These are phyloP conservation scores for Pseudohyphozyma bogoriensis DNA, from an alignment of 768 basidiomycete genomes.

Conservation along the genomic window DNA sequence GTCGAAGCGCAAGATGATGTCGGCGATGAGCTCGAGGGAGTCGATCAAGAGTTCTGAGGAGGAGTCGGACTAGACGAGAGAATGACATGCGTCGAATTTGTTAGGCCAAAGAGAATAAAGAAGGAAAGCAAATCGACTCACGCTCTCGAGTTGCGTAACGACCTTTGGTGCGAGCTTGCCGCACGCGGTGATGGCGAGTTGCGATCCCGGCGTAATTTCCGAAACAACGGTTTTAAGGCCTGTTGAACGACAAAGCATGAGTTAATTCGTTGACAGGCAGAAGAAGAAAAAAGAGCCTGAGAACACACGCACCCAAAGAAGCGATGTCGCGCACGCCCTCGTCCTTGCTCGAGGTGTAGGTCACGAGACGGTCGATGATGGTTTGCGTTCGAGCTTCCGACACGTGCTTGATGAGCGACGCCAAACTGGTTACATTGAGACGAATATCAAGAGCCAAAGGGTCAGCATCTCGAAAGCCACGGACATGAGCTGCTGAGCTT, in stretches of 20 bases:
- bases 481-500: neutral
- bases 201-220: constrained; percentile 73
- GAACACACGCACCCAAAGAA: constrained; percentile 56
- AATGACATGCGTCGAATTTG: neutral
- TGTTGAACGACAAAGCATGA: constrained; percentile 34
- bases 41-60: constrained; percentile 39
- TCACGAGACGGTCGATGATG: constrained; percentile 81
- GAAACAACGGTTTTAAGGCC: constrained; percentile 91
- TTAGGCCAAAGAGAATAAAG: neutral
- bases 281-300: neutral
- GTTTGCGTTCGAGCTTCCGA: constrained; percentile 69
- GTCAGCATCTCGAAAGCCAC: neutral
- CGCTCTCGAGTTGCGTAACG: constrained; percentile 65
- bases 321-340: constrained; percentile 93
- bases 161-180: constrained; percentile 75
- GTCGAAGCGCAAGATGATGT: constrained; percentile 35
- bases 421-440: constrained; percentile 59
- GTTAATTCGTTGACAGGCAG: neutral
- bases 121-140: constrained; percentile 37
- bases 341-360: constrained; percentile 65
- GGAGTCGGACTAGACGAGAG: constrained; percentile 27
- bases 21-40: constrained; percentile 34
- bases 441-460: neutral
- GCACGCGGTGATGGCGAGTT: constrained; percentile 66
- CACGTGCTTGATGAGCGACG: constrained; percentile 80